phyloP scores from a whole-genome alignment of 768 basidiomycete species.

The Psilocybe sp. region DNA sequence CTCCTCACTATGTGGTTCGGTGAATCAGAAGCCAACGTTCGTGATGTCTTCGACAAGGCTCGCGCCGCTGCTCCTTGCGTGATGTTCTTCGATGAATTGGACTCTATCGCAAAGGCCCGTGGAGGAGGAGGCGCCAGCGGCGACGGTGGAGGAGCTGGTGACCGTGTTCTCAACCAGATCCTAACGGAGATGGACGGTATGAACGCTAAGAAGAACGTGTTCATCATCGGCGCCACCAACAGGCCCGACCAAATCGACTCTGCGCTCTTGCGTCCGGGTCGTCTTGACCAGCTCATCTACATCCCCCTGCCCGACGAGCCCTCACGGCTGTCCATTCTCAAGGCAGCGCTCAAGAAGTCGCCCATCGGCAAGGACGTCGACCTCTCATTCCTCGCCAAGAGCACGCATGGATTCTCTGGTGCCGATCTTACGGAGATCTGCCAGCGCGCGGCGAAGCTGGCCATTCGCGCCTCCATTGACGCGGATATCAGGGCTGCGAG shows the following conservation, averaged over 20 bases:
- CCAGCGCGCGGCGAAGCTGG: constrained; percentile 95
- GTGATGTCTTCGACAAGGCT: constrained; percentile 99
- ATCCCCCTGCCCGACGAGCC: constrained; percentile 96
- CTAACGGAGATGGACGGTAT: constrained; percentile 99
- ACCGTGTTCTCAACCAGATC: constrained; percentile 96
- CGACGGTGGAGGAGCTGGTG: constrained; percentile 94
- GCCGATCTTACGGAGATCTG: constrained; percentile 99
- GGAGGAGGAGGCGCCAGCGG: constrained; percentile 78
- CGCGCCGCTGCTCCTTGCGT: constrained; percentile 99
- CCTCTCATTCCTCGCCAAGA: constrained; percentile 82
- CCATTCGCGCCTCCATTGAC: constrained; percentile 94
- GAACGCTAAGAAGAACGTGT: constrained; percentile 99
- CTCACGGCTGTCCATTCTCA: constrained; percentile 88
- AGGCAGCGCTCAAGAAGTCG: constrained; percentile 87
- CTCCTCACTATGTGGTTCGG: constrained; percentile 99
- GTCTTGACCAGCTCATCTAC: constrained; percentile 98
- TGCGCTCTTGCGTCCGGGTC: constrained; percentile 92
- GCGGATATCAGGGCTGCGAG: constrained; percentile 78
- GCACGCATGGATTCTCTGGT: constrained; percentile 97
- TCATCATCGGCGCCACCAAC: constrained; percentile 97
- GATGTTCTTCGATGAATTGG: constrained; percentile 99
- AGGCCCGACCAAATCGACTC: constrained; percentile 94
- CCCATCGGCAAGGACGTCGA: constrained; percentile 84
- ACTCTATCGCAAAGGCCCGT: constrained; percentile 97
- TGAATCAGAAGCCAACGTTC: constrained; percentile 99